A percentile compares a stretch with the other conserved stretches of the same genome.
Evolutionary conservation across 2,329 filamentous ascomycete species (phyloP).

Genomic region (Plectosphaerella cucumerina): DNA sequence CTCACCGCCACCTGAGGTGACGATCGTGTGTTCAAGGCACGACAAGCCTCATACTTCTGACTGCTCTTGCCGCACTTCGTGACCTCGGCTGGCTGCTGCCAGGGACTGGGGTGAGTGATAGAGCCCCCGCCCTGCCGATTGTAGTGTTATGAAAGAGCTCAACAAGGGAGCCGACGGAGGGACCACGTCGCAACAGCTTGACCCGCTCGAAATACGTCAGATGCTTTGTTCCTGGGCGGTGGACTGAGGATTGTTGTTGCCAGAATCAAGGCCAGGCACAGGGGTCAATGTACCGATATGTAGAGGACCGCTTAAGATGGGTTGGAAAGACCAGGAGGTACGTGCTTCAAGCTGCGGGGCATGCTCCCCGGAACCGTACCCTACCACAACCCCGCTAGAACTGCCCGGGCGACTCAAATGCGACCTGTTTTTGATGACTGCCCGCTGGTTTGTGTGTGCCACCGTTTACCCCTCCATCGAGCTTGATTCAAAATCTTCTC

Average conservation of each 20-base stretch:
- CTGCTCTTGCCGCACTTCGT: too few relatives aligned
- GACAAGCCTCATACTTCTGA: too few relatives aligned
- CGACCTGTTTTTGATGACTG: slow-evolving; percentile 15
- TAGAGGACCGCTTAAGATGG: neutral
- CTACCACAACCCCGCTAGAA: slow-evolving; percentile 11
- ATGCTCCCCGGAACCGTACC: neutral
- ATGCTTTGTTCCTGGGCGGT: neutral
- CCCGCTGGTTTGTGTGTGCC: neutral
- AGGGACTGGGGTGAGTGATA: too few relatives aligned
- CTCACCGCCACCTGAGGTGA: too few relatives aligned
- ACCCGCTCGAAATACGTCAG: neutral
- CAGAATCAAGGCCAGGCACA: neutral
- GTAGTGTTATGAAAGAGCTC: too few relatives aligned
- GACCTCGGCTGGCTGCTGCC: too few relatives aligned
- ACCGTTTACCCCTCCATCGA: neutral
- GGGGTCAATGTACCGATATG: neutral
- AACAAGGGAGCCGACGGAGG: too few relatives aligned
- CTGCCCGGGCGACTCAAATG: slow-evolving; percentile 11
- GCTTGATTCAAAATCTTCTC: slow-evolving; percentile 3
- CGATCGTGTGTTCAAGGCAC: too few relatives aligned
- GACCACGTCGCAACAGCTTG: too few relatives aligned
- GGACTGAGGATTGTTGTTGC: neutral
- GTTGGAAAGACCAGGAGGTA: neutral
- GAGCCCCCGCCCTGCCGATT: too few relatives aligned
- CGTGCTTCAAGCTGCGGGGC: neutral